These are phyloP conservation scores for Furcasterigmium furcatum DNA, from an alignment of 2,329 filamentous ascomycete species.

Conservation along the genomic window DNA sequence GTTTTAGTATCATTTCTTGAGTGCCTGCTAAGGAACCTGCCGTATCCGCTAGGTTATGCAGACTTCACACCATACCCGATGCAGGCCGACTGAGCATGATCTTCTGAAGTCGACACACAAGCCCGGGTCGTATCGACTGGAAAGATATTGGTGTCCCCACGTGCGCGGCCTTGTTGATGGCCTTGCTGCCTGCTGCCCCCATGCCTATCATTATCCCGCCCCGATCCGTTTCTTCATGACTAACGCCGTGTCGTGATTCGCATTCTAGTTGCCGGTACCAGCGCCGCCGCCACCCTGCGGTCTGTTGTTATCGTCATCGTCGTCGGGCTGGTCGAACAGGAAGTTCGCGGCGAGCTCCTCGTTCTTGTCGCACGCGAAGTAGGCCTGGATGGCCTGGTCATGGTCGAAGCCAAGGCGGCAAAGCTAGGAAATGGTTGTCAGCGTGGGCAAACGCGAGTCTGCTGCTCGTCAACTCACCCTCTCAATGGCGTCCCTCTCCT, in stretches of 20 bases:
- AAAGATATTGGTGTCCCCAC: too few species aligned
- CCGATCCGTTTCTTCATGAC: too few species aligned
- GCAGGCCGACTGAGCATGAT: too few species aligned
- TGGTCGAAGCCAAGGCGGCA: constrained; percentile 91
- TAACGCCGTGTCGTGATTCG: background rate
- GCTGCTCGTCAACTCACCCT: constrained; percentile 56
- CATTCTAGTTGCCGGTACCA: background rate
- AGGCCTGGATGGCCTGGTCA: constrained; percentile 93
- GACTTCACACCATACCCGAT: too few species aligned
- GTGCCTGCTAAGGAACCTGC: too few species aligned
- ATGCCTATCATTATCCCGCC: too few species aligned
- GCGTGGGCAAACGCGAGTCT: constrained; percentile 3
- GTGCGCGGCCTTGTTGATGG: too few species aligned
- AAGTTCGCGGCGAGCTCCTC: constrained; percentile 98
- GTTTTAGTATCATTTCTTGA: too few species aligned
- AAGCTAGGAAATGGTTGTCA: constrained; percentile 54
- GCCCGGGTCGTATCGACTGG: too few species aligned
- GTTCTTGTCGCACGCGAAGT: constrained; percentile 99
- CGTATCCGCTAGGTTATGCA: too few species aligned
- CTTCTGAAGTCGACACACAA: too few species aligned
- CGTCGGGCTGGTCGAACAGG: constrained; percentile 93
- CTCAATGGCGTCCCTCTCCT: constrained; percentile 96
- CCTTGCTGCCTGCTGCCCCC: too few species aligned
- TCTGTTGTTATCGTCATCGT: constrained; percentile 52
- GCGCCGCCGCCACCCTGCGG: constrained; percentile 1